These are phyloP conservation scores for Periconia sp. DNA, from an alignment of 2,329 filamentous ascomycete genomes.

Conservation along the genomic window DNA sequence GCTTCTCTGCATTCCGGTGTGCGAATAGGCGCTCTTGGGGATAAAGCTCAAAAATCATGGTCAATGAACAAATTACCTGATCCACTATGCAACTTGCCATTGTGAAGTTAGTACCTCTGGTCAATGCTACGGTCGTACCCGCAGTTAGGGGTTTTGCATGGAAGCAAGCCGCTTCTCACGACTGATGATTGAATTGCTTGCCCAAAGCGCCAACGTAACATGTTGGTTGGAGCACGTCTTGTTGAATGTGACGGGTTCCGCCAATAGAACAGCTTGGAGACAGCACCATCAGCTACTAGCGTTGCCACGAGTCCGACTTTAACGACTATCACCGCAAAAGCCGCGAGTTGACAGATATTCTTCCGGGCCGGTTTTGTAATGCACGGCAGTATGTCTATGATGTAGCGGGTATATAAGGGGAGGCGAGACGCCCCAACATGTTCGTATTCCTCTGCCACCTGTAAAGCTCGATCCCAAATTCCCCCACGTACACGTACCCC, in stretches of 20 bases:
- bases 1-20: conserved; percentile 48
- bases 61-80: conserved; percentile 46
- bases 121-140: too few species aligned
- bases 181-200: too few species aligned
- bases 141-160: too few species aligned
- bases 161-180: too few species aligned
- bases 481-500: conserved; percentile 9
- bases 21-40: conserved; percentile 46
- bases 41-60: conserved; percentile 47
- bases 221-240: too few species aligned
- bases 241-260: too few species aligned
- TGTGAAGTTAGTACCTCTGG: too few species aligned
- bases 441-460: not conserved
- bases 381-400: conserved; percentile 11
- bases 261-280: too few species aligned
- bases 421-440: not conserved
- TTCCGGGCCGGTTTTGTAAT: conserved; percentile 29
- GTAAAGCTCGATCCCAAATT: not conserved
- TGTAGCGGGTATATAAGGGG: conserved; percentile 14
- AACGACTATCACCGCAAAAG: conserved; percentile 37
- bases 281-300: too few species aligned
- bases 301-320: too few species aligned
- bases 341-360: conserved; percentile 25
- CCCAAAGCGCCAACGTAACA: too few species aligned
- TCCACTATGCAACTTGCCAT: too few species aligned